Evolutionary conservation across 495 filamentous ascomycete genomes (phyloP), one percentile per base, ranked within the genome.

Genomic region (Penicillium parvum): DNA sequence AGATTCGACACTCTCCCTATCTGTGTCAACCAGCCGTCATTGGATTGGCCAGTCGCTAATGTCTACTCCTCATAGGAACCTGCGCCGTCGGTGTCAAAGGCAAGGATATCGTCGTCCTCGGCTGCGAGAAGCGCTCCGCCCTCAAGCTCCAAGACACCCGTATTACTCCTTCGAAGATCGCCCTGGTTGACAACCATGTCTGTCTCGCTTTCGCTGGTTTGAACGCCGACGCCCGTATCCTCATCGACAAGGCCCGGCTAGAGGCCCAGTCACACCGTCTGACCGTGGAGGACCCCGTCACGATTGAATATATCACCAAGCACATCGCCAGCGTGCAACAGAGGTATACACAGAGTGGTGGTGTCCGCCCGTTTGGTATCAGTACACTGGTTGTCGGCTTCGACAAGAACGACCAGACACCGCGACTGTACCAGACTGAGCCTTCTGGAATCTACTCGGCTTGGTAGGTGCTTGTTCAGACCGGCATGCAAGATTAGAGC

Each of bases 141-240:
- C 95, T 98, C 83, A 98, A 98, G 68, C 82, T 98, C 15, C 92
- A 98, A 80, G 92, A 98, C 70, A 97, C 92, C 34, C 87, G 92
- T 52, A 98, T 98, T 72, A 98, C 92, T 19, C 92, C 92, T 18
- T 96, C 90, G 40, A 98, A 98, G 76, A 95, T 98, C 66, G 86
- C 88, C 30, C 76, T 94, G 37, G 77, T 98, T 56, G 92, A 98
- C 68, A 86, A 82, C 52, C 92, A 98, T 68, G 91, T 92, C 40
- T 91, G 88, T 64, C 89, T 98, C 45, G 92, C 92, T 39, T 98
- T 98, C 52, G 92, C 92, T 41, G 92, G 92, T 6, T 75, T 98
- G 44, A 96, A 98, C 66, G 92, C 92, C 63, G 92, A 98, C 66
- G 94, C 94, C 50, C 81, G 92, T 47, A 96, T 97, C 64, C 77